phyloP scores from a whole-genome alignment of 2,329 filamentous ascomycete genomes.

The Ambrosiella beaveri region DNA sequence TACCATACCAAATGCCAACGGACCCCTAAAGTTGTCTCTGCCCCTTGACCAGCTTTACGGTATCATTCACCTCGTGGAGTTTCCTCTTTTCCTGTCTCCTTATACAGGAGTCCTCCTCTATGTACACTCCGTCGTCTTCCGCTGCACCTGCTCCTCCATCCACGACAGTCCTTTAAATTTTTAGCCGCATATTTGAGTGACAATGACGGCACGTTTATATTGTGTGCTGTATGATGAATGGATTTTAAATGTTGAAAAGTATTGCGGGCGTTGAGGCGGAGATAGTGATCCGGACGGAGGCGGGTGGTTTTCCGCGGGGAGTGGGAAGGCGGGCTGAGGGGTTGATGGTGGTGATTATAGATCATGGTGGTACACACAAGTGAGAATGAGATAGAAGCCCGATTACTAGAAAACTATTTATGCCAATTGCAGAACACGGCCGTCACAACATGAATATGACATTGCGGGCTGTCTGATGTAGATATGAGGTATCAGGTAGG shows the following conservation, averaged over 20 bases:
- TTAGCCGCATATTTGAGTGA: no score
- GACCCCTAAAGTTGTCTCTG: no score
- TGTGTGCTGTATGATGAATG: neutral
- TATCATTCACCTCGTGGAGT: neutral
- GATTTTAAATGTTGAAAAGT: neutral
- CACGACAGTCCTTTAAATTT: no score
- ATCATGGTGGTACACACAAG: neutral
- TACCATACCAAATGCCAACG: no score
- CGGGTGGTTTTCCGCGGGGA: neutral
- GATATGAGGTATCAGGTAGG: no score
- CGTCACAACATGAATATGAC: no score
- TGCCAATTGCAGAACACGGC: no score
- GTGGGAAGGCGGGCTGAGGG: neutral
- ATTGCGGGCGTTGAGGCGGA: neutral
- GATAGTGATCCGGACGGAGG: no score
- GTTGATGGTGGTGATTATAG: neutral
- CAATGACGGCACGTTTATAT: no score
- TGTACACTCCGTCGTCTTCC: neutral
- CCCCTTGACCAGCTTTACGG: neutral
- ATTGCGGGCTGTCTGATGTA: no score
- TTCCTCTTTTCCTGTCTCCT: neutral
- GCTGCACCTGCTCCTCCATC: neutral
- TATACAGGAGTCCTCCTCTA: neutral
- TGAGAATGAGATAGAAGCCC: no score
- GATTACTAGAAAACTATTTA: no score